Percentiles rank a stretch among this genome's conserved stretches.
These are phyloP conservation scores for Carnegiea gigantea DNA, from an alignment of 179 eudicot genomes.

Conservation along the genomic window DNA sequence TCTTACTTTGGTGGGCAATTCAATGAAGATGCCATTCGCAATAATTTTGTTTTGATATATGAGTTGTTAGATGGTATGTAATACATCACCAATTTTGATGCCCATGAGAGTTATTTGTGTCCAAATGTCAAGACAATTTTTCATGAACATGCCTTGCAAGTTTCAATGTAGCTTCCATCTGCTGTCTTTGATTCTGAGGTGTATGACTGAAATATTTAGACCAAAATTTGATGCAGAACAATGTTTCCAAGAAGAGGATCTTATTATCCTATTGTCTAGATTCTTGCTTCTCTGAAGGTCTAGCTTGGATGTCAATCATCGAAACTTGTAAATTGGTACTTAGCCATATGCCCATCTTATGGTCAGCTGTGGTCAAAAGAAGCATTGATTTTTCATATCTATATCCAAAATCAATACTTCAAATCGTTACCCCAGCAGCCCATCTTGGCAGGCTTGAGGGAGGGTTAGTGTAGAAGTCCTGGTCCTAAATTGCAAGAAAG, in stretches of 20 bases:
- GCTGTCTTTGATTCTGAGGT: background rate
- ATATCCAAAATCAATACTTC: background rate
- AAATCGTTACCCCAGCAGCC: background rate
- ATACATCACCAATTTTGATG: constrained; percentile 6
- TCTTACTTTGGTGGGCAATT: constrained; percentile 98
- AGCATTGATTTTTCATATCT: background rate
- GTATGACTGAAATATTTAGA: background rate
- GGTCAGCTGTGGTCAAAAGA: too few relatives aligned
- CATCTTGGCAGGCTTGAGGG: background rate
- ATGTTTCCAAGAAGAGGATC: background rate
- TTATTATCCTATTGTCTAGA: background rate
- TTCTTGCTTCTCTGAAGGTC: background rate
- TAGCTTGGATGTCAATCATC: background rate
- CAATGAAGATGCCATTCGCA: constrained; percentile 97
- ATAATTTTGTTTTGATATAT: constrained; percentile 93
- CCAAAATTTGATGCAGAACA: background rate
- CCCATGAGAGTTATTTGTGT: too few relatives aligned
- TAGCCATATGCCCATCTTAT: too few relatives aligned
- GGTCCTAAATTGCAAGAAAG: background rate
- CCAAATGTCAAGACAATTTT: background rate
- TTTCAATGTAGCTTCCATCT: background rate
- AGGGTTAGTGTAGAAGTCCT: background rate
- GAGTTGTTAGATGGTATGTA: constrained; percentile 94
- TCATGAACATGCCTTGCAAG: background rate
- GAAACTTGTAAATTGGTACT: too few relatives aligned